Base-by-base conservation (phyloP, 2,329 filamentous ascomycete species). In the Diplodia seriata region DNA sequence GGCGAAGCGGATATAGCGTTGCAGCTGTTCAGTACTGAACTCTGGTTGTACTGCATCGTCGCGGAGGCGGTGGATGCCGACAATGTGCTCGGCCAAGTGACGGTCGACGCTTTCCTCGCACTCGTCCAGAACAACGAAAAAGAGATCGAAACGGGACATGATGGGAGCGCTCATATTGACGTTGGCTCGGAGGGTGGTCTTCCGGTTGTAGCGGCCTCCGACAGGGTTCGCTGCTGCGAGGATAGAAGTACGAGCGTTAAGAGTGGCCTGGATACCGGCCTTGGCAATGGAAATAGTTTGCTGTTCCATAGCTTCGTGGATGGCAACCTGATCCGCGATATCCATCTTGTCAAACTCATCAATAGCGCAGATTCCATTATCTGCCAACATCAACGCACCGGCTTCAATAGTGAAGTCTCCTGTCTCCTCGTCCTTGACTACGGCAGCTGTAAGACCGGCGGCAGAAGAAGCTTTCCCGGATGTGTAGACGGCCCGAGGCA, bases 321-420 rank as follows among this genome's bases (percentile, higher is more conserved):
- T 99, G 72, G 95, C 95, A 67, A 99, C 95, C 82, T 99, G 95
- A 78, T 99, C 95, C 64, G 84, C 89, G 70, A 99, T 91, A 75
- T 99, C 95, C 95, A 99, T 99, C 84, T 99, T 99, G 87, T 99
- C 95, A 74, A 99, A 99, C 78, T 99, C 95, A 77, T 99, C 95
- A 77, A 99, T 99, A 69, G 93, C 94, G 80, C 95, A 99, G 74
- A 98, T 96, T 66, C 95, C 95, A 72, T 97, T 97, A 75, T 98
- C 88, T 26, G 95, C 95, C 70, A 99, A 84, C 95, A 99, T 98
- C 68, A 99, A 88, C 14, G 95, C 95, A 82, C 95, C 95, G 7
- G 95, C 95, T 82, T 99, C 95, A 73, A 99, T 99, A 15, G 95
- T 99, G 78, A 97, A 97, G 77, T 99, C 95, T 71, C 95, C 95